Percentiles rank a stretch among this genome's conserved stretches.
These are phyloP conservation scores for Gigaspora rosea DNA, from an alignment of 192 early-diverging fungal species.

Conservation along the genomic window DNA sequence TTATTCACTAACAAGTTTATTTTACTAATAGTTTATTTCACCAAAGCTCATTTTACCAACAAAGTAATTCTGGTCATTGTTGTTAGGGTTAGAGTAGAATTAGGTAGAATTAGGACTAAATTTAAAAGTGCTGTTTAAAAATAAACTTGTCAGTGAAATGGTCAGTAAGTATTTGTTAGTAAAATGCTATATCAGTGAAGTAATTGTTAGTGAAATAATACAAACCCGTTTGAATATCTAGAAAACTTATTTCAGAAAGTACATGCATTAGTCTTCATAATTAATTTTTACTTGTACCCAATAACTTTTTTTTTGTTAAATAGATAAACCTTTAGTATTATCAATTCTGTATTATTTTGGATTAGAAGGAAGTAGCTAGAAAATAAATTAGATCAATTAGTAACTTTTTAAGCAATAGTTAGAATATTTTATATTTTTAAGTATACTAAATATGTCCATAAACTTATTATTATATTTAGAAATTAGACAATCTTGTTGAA, in stretches of 20 bases:
- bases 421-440: background rate
- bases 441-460: slow-evolving; percentile 18
- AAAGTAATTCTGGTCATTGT: no score
- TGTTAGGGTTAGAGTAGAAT: no score
- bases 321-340: slow-evolving; percentile 45
- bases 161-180: no score
- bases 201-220: no score
- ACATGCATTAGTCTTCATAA: background rate
- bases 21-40: no score
- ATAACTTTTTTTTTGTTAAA: slow-evolving; percentile 14
- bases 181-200: no score
- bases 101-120: no score
- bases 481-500: slow-evolving; percentile 37
- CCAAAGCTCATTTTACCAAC: no score
- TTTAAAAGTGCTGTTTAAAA: no score
- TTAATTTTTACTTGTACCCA: background rate
- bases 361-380: slow-evolving; percentile 71
- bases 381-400: slow-evolving; percentile 8
- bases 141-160: no score
- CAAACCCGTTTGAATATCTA: slow-evolving; percentile 76
- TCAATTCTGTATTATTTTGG: slow-evolving; percentile 79
- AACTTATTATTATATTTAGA: slow-evolving; percentile 30
- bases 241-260: slow-evolving; percentile 59
- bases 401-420: background rate
- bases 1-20: no score